Evolutionary conservation across 2,329 filamentous ascomycete genomes (phyloP), one percentile per base, ranked within the genome.

Genomic region (Sarocladium kiliense): DNA sequence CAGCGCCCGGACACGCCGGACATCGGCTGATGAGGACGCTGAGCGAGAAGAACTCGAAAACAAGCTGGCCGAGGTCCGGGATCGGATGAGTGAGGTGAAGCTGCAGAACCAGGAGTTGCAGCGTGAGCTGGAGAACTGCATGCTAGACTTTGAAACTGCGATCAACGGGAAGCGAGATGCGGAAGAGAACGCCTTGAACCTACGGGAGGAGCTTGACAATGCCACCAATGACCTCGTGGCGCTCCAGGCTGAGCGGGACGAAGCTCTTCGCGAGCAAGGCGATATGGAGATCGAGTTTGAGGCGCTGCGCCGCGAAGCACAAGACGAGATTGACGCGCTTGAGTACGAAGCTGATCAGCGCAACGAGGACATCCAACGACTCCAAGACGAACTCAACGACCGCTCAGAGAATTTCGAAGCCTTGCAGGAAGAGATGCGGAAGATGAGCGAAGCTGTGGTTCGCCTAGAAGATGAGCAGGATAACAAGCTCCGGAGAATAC

Each of bases 351-450:
- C 86, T 3, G 88, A 92, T 55, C 81, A 87, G 64, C 87, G 87
- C 58, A 82, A 82, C 44, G 81, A 85, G 4, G 88, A 93, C 61
- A 83, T 86, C 41, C 80, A 87, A 60, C 82, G 84, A 14, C 72
- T 94, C 25, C 81, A 87, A 56, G 77, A 82, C 14, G 89, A 94
- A 39, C 74, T 96, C 14, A 82, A 84, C 58, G 87, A 89, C 59
- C 84, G 87, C 54, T 85, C 85, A 12, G 92, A 97, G 65, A 95
- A 94, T 66, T 93, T 97, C 69, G 85, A 87, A 60, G 89, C 90
- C n/a, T 74, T 99, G 54, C 93, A 97, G 66, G 85, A 88, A 57
- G 94, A 97, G 76, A 94, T 99, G 86, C 88, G 92, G 59, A 87
- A 87, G 62, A 87, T 97, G 71, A 95, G 89, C 64, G 91, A 96